phyloP scores from a whole-genome alignment of 495 filamentous ascomycete species.

The Penicillium silybi region DNA sequence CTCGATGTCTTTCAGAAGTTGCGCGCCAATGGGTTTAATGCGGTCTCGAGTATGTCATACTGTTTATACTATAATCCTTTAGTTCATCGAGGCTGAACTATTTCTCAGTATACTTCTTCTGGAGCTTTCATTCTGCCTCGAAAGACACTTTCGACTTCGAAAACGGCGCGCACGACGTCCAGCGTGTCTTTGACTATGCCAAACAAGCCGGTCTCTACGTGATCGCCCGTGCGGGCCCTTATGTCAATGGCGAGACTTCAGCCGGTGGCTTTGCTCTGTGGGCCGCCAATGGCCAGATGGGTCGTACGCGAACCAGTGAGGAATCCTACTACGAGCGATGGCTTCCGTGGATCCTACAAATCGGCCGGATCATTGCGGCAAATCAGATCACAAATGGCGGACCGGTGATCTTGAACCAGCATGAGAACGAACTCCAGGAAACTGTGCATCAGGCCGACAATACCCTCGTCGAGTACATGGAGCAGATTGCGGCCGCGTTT shows the following conservation, averaged over 20 bases:
- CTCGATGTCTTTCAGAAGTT: constrained; percentile 60
- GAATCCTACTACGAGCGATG: constrained; percentile 37
- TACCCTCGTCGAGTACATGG: constrained; percentile 48
- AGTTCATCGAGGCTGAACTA: neutral
- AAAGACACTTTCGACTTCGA: constrained; percentile 52
- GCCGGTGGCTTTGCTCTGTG: constrained; percentile 50
- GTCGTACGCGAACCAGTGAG: constrained; percentile 38
- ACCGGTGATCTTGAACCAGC: constrained; percentile 50
- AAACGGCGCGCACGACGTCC: constrained; percentile 51
- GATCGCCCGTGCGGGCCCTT: constrained; percentile 56
- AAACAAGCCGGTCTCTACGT: constrained; percentile 56
- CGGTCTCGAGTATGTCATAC: constrained; percentile 31
- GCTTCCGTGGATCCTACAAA: constrained; percentile 42
- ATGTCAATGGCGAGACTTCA: constrained; percentile 52
- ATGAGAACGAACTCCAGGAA: constrained; percentile 52
- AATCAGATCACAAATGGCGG: constrained; percentile 52
- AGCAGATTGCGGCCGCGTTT: constrained; percentile 46
- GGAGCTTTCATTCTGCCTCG: constrained; percentile 50
- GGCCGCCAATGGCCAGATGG: constrained; percentile 50
- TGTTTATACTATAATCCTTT: neutral
- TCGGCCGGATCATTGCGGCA: constrained; percentile 44
- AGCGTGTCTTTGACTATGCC: constrained; percentile 51
- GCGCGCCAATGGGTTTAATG: constrained; percentile 55
- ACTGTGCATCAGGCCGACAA: constrained; percentile 31
- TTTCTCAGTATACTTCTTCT: constrained; percentile 49